These are phyloP conservation scores for Nannizziopsis barbatae DNA, from an alignment of 2,329 filamentous ascomycete species.

Conservation along the genomic window DNA sequence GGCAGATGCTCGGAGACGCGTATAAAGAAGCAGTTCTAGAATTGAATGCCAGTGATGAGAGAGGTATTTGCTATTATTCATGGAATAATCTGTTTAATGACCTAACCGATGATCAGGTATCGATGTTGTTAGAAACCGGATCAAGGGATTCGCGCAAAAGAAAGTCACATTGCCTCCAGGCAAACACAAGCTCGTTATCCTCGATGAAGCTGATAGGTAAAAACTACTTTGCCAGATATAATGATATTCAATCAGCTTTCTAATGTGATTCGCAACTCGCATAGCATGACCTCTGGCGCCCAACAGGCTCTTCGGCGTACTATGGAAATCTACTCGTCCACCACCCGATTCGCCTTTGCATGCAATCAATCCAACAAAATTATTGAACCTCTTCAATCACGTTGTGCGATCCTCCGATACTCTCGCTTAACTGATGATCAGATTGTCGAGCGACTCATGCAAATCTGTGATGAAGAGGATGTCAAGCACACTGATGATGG, in stretches of 20 bases:
- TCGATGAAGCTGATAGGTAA: conserved; percentile 86
- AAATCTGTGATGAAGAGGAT: conserved; percentile 85
- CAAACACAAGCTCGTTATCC: conserved; percentile 89
- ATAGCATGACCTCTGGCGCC: conserved; percentile 82
- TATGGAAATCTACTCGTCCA: conserved; percentile 98
- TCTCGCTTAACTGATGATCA: conserved; percentile 84
- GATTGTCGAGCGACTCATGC: conserved; percentile 77
- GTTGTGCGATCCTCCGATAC: conserved; percentile 92
- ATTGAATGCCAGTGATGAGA: conserved; percentile 89
- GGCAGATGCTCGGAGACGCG: conserved; percentile 78
- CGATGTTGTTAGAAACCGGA: conserved; percentile 90
- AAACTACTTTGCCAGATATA: background rate
- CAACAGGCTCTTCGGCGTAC: conserved; percentile 90
- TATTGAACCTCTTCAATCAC: conserved; percentile 94
- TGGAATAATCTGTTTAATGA: background rate
- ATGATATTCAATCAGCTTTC: background rate
- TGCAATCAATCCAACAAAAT: conserved; percentile 99
- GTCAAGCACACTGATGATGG: conserved; percentile 89
- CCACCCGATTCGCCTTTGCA: conserved; percentile 92
- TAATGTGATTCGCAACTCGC: conserved; percentile 8
- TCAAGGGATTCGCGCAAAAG: conserved; percentile 98
- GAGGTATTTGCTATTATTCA: conserved; percentile 43
- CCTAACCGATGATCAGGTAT: conserved; percentile 49
- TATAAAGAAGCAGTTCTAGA: conserved; percentile 98
- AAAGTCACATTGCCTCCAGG: conserved; percentile 90